Evolutionary conservation across 2,329 filamentous ascomycete species (phyloP).

Genomic region (Ophiostoma pallidulum): DNA sequence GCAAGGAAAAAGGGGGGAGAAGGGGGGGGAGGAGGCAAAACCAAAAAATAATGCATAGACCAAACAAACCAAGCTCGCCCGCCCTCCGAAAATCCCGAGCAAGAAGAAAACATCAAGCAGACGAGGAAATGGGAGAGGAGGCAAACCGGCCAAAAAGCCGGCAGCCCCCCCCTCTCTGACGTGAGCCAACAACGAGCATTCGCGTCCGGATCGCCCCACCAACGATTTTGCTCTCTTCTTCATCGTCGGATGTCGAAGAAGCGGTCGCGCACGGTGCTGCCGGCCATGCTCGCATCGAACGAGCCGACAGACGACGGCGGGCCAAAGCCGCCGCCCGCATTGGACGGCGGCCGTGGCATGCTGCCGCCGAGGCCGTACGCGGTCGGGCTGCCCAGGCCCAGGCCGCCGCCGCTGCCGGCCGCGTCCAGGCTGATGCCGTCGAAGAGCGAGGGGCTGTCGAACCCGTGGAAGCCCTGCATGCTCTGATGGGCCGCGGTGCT

Average conservation of each 20-base stretch:
- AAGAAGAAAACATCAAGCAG: not conserved
- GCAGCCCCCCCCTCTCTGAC: no score
- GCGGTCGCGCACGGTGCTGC: conserved; percentile 11
- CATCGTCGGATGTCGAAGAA: conserved; percentile 18
- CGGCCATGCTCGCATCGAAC: conserved; percentile 20
- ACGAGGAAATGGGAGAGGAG: no score
- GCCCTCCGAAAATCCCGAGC: no score
- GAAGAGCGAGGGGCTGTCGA: conserved; percentile 16
- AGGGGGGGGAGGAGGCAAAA: no score
- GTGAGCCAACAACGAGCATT: no score
- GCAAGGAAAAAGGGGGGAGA: no score
- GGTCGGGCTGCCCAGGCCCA: conserved; percentile 18
- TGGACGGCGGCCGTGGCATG: conserved; percentile 20
- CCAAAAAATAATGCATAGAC: no score
- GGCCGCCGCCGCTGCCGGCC: conserved; percentile 17
- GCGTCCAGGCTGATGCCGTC: conserved; percentile 25
- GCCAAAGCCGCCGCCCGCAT: conserved; percentile 10
- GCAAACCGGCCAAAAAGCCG: no score
- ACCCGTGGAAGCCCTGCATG: conserved; percentile 18
- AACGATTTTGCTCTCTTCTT: no score
- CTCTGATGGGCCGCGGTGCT: conserved; percentile 12
- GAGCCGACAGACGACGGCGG: conserved; percentile 16
- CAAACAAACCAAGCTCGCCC: no score
- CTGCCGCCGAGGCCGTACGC: conserved; percentile 20
- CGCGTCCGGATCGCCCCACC: no score